Evolutionary conservation across 1,284 basidiomycete species (phyloP), one percentile per base, ranked within the genome.

Genomic region (Cryptococcus sp.): DNA sequence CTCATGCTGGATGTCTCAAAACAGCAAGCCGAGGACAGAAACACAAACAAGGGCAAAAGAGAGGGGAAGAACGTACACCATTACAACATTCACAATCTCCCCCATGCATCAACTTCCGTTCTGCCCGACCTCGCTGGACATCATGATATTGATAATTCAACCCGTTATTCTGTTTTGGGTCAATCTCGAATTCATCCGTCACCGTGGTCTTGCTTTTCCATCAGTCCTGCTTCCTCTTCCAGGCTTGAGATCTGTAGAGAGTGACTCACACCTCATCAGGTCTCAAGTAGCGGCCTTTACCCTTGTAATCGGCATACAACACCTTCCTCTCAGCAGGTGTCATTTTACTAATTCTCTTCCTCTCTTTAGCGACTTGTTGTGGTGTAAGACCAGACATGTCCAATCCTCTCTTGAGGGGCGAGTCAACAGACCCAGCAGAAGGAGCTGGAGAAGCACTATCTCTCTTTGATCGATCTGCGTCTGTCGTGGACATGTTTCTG

Each of bases 31-130:
- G 28, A 11, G 28, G 28, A 28, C 5, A 11, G 28, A 28, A 11
- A 28, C n/a, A n/a, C n/a, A n/a, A n/a, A n/a, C n/a, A 28, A 11
- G 11, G 28, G 28, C 4, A 11, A 28, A 11, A 28, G 11, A 11
- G 28, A 28, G 11, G 28, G 28, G 28, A 11, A 28, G 5, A 11
- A 77, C 83, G 59, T 64, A 90, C 91, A 46, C 85, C 87, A 41
- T 79, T 81, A 70, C 91, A 96, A 55, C 85, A 86, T 62, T 88
- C 87, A 70, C 91, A 96, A 59, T 90, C 88, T 1, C 79, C 83
- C 4, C 81, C 91, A 46, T 86, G 79, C 79, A 94, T 80, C 54
- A 78, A 76, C 61, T 79, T 80, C 41, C 91, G 77, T 43, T 82
- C 81, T 14, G 82, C 79, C 64, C 81, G 86, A 46, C 78, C 78